Conservation (phyloP, 352 stramenopile species). For the Thraustochytrium striatum region DNA sequence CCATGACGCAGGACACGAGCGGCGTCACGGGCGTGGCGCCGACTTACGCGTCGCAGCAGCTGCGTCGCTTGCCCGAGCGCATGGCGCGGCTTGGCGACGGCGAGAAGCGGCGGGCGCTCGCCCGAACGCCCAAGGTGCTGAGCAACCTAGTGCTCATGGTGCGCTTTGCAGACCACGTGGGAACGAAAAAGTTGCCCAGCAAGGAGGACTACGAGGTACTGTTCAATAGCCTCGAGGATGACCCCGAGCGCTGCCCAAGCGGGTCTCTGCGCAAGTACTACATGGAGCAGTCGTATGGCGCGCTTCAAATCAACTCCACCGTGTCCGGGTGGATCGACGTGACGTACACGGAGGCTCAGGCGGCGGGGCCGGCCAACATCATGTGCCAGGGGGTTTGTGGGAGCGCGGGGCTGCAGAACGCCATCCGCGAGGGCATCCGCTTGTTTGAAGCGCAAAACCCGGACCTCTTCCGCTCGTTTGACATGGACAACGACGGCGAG, state of each 20-base stretch:
- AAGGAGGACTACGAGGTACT: slow-evolving; percentile 55
- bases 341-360: slow-evolving; percentile 57
- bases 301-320: slow-evolving; percentile 57
- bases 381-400: no score
- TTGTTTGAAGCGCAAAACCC: background rate
- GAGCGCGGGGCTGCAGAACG: slow-evolving; percentile 11
- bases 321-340: slow-evolving; percentile 59
- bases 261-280: slow-evolving; percentile 59
- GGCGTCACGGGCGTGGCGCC: no score
- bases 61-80: no score
- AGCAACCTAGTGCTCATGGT: slow-evolving; percentile 60
- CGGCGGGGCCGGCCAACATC: slow-evolving; percentile 55
- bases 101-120: no score
- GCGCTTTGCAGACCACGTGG: slow-evolving; percentile 58
- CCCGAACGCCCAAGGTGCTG: background rate
- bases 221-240: slow-evolving; percentile 55
- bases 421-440: slow-evolving; percentile 10
- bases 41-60: no score
- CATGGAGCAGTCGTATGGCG: slow-evolving; percentile 58
- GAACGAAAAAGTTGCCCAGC: slow-evolving; percentile 52
- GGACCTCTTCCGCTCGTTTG: slow-evolving; percentile 33
- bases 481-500: slow-evolving; percentile 57
- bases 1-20: no score
- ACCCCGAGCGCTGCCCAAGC: slow-evolving; percentile 50
- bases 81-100: no score